phyloP scores from a whole-genome alignment of 345 rosid genomes.

The Reutealis trisperma region DNA sequence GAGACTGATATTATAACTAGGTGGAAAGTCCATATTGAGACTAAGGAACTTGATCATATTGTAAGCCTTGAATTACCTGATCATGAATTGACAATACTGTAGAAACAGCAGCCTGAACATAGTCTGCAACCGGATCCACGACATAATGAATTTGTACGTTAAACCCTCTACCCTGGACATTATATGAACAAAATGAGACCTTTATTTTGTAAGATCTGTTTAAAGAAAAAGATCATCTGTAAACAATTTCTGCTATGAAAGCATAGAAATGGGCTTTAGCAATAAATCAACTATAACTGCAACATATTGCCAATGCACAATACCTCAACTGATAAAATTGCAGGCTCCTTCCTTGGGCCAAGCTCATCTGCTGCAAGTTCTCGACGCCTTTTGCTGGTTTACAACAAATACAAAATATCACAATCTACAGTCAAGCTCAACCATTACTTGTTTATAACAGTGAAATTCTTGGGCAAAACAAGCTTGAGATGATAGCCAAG shows the following conservation, averaged over 20 bases:
- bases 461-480: not conserved
- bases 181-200: conserved; percentile 5
- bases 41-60: not conserved
- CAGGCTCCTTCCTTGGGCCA: conserved; percentile 67
- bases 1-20: too few relatives aligned
- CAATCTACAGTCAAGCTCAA: not conserved
- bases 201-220: conserved; percentile 7
- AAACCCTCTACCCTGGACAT: conserved; percentile 89
- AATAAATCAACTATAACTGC: not conserved
- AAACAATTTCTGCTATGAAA: not conserved
- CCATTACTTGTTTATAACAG: not conserved
- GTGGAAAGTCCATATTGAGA: too few relatives aligned
- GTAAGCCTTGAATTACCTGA: conserved; percentile 48
- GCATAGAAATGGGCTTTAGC: not conserved
- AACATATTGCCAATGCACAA: conserved; percentile 8
- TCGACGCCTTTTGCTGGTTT: conserved; percentile 54
- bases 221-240: not conserved
- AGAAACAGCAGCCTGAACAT: conserved; percentile 73
- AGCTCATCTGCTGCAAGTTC: conserved; percentile 45
- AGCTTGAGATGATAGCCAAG: not conserved
- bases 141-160: conserved; percentile 75
- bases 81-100: conserved; percentile 74
- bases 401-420: conserved; percentile 21
- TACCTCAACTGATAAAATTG: conserved; percentile 95
- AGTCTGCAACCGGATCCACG: conserved; percentile 90